Evolutionary conservation across 805 yeast genomes (phyloP).

Genomic region (Diddensiella caesifluorescens): DNA sequence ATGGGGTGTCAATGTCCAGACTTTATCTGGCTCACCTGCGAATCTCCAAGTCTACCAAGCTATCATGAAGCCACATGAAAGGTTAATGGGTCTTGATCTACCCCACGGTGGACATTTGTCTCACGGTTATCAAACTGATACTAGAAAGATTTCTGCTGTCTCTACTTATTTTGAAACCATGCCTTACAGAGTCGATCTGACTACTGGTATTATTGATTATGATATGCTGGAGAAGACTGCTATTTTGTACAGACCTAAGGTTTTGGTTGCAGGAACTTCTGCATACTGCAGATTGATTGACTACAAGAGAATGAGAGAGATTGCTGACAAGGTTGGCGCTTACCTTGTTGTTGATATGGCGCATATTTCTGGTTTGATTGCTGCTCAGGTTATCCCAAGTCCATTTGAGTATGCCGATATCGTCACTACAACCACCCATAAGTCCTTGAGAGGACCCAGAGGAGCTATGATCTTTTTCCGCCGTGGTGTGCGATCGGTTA

Average conservation of each 20-base stretch:
- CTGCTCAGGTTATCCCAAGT: slow-evolving; percentile 92
- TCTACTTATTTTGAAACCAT: slow-evolving; percentile 96
- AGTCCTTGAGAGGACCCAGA: slow-evolving; percentile 98
- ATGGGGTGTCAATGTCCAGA: slow-evolving; percentile 98
- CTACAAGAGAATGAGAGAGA: slow-evolving; percentile 92
- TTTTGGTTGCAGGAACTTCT: slow-evolving; percentile 95
- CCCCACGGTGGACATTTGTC: slow-evolving; percentile 99
- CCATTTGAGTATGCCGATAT: slow-evolving; percentile 97
- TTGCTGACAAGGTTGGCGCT: slow-evolving; percentile 97
- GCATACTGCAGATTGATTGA: slow-evolving; percentile 97
- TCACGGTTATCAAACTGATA: slow-evolving; percentile 91
- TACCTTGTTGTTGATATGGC: slow-evolving; percentile 97
- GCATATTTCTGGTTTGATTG: slow-evolving; percentile 91
- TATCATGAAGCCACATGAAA: slow-evolving; percentile 79
- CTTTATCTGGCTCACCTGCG: slow-evolving; percentile 95
- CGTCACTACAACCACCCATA: slow-evolving; percentile 98
- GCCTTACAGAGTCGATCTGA: slow-evolving; percentile 93
- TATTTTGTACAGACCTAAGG: slow-evolving; percentile 88
- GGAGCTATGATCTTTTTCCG: slow-evolving; percentile 99
- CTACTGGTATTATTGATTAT: slow-evolving; percentile 93
- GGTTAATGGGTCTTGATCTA: slow-evolving; percentile 94
- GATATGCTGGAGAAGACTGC: slow-evolving; percentile 93
- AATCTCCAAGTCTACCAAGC: slow-evolving; percentile 91
- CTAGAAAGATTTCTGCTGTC: slow-evolving; percentile 83
- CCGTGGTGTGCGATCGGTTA: slow-evolving; percentile 84